Base-by-base conservation (phyloP, 2,329 filamentous ascomycete genomes). In the Lasiodiplodia citricola region DNA sequence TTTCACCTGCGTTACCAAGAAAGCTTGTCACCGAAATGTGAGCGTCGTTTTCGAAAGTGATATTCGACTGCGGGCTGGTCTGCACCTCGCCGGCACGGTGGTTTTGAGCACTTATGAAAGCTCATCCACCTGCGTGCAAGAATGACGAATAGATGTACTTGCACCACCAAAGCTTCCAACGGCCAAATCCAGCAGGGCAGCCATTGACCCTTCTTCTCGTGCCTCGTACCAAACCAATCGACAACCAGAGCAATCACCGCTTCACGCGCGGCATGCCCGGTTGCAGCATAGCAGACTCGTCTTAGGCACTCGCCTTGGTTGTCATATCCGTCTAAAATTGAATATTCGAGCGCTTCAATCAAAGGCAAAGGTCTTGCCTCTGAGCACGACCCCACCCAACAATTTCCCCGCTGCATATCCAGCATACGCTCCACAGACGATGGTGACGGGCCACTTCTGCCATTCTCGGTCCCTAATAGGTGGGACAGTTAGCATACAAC, bases 381-480 rank as follows among this genome's bases (percentile, higher is more conserved):
- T 83, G 44, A 83, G 75, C 69, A 84, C 47, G 37, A 79, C 80
- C 14, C 90, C 89, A 21, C 84, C 83, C 2, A 89, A 72, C 67
- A 88, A 75, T 76, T 91, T 90, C 1, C 94, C 94, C 14, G 92
- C 72, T 1, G 88, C 84, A 79, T 92, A 94, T 1, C 96, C 96
- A 6, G 88, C 81, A 80, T 97, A 98, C 21, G 92, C 85, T 2
- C 96, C 96, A 2, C 88, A 89, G 4, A 98, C 81, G 69, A 99
- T 92, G 0, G 96, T 99, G 58, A 98, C 91, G 0, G 96, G 96
- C 92, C 95, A 99, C 79, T 91, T 92, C 87, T 99, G 96, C 96
- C 96, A 99, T 74, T 97, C 94, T n/a, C 96, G 90, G 79, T 99
- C 96, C 87, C 85, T 87, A 71, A 38, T 21, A n/a, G 70, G 16